Evolutionary conservation across 2,329 filamentous ascomycete genomes (phyloP).

Genomic region (Cercospora sesami): DNA sequence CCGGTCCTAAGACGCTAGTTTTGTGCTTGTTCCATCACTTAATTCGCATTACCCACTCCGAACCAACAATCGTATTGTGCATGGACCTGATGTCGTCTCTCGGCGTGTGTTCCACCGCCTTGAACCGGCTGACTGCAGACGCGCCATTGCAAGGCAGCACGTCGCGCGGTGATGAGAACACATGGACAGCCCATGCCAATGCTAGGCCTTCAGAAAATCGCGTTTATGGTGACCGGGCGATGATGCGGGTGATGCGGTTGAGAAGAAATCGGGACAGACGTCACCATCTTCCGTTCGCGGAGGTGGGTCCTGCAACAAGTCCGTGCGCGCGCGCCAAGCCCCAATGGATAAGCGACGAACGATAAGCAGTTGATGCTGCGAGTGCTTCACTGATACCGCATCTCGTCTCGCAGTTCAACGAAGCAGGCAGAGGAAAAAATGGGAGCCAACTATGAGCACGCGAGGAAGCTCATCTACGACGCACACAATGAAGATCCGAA

Average conservation of each 20-base stretch:
- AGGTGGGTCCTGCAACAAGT: background rate
- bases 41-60: background rate
- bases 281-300: background rate
- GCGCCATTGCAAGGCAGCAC: background rate
- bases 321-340: background rate
- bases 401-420: background rate
- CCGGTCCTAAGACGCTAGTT: background rate
- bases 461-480: constrained; percentile 69
- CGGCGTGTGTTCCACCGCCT: background rate
- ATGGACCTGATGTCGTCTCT: background rate
- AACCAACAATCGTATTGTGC: background rate
- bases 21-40: background rate
- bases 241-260: background rate
- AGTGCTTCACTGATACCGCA: background rate
- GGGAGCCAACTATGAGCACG: constrained; percentile 35
- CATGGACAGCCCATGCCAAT: background rate
- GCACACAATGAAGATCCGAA: constrained; percentile 70
- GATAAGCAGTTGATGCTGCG: background rate
- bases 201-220: background rate
- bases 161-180: background rate
- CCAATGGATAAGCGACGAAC: background rate
- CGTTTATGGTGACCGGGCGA: background rate
- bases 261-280: background rate
- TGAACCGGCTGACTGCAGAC: background rate
- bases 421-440: constrained; percentile 8